A percentile compares a stretch with the other conserved stretches of the same genome.
Evolutionary conservation across 1,139 yeast species (phyloP).

Genomic region (Debaryomycetaceae sp.): DNA sequence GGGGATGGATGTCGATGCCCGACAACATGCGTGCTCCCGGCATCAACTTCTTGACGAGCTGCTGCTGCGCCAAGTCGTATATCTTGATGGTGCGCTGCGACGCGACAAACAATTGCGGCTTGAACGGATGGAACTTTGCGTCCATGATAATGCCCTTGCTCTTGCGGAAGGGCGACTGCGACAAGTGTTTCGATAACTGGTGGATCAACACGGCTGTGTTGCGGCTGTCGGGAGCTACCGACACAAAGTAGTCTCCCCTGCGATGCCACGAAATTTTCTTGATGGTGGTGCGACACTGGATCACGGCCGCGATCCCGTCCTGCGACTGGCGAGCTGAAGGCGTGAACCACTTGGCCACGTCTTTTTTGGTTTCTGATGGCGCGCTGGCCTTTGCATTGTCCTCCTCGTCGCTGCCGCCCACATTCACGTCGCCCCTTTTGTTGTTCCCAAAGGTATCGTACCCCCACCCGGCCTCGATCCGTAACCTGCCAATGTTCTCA

Average conservation of each 20-base stretch:
- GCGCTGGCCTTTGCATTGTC: conserved; percentile 7
- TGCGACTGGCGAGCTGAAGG: conserved; percentile 54
- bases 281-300: conserved; percentile 62
- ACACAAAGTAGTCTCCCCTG: conserved; percentile 92
- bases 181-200: conserved; percentile 84
- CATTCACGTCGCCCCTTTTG: conserved; percentile 33
- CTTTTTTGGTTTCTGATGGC: conserved; percentile 29
- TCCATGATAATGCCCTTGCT: conserved; percentile 92
- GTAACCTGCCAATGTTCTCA: conserved; percentile 70
- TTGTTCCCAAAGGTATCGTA: conserved; percentile 64
- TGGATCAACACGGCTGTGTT: conserved; percentile 87
- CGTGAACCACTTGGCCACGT: conserved; percentile 75
- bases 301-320: conserved; percentile 61
- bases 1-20: conserved; percentile 85
- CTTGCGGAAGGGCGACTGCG: conserved; percentile 95
- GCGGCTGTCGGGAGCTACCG: conserved; percentile 85
- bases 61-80: conserved; percentile 83
- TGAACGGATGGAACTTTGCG: conserved; percentile 94
- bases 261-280: conserved; percentile 93
- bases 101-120: conserved; percentile 88
- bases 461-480: conserved; percentile 89
- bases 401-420: conserved; percentile 24
- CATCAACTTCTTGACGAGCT: conserved; percentile 66
- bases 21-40: conserved; percentile 97
- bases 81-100: conserved; percentile 87